phyloP scores from a whole-genome alignment of 164 flowering plant species.

The Hamamelis virginiana region DNA sequence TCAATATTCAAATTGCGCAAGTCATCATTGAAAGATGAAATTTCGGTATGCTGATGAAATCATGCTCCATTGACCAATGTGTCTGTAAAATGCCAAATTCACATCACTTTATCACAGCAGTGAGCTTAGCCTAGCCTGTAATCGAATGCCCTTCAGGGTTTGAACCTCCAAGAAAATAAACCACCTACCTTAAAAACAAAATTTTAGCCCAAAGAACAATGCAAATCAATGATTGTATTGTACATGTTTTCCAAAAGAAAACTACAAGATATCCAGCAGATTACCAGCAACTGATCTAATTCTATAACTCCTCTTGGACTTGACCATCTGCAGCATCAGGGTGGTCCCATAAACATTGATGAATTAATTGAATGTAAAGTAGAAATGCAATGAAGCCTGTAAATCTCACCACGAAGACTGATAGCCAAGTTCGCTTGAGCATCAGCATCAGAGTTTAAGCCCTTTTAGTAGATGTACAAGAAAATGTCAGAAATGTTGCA shows the following conservation, averaged over 20 bases:
- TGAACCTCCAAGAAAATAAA: background rate
- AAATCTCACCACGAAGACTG: conserved; percentile 52
- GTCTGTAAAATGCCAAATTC: background rate
- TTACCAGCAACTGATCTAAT: background rate
- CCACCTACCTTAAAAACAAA: background rate
- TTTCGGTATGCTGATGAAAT: background rate
- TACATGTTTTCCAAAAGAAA: background rate
- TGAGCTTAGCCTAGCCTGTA: background rate
- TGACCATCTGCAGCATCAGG: conserved; percentile 58
- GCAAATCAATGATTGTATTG: background rate
- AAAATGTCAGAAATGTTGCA: conserved; percentile 2
- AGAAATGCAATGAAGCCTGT: background rate
- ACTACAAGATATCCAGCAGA: background rate
- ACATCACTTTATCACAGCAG: background rate
- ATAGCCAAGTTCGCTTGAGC: conserved; percentile 74
- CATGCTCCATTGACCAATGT: background rate
- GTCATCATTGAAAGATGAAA: background rate
- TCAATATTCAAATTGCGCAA: background rate
- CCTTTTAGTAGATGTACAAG: conserved; percentile 29
- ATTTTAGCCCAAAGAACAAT: background rate
- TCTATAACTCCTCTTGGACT: conserved; percentile 35
- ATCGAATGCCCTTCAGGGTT: background rate
- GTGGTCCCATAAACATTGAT: background rate
- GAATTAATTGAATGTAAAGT: background rate
- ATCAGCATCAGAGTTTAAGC: conserved; percentile 79